Percentiles rank a stretch among this genome's conserved stretches.
These are phyloP conservation scores for Exophiala lecanii-corni DNA, from an alignment of 2,329 filamentous ascomycete genomes.

Conservation along the genomic window DNA sequence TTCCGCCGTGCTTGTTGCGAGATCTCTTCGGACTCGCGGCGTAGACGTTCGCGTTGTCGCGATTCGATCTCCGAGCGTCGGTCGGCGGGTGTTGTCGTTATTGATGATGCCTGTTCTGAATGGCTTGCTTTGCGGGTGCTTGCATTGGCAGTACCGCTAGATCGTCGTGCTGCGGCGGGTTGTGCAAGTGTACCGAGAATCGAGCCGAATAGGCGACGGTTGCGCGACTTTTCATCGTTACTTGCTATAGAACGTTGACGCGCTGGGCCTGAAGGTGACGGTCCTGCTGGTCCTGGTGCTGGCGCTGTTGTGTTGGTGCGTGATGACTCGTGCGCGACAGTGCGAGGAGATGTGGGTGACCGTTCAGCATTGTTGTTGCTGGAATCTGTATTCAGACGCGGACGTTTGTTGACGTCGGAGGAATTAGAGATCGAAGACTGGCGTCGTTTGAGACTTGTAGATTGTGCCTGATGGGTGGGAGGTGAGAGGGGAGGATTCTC, in stretches of 20 bases:
- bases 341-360: constrained; percentile 30
- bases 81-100: constrained; percentile 54
- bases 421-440: constrained; percentile 16
- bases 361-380: constrained; percentile 47
- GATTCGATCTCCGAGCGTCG: constrained; percentile 76
- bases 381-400: constrained; percentile 12
- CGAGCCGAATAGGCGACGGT: constrained; percentile 79
- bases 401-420: constrained; percentile 18
- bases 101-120: neutral
- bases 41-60: constrained; percentile 71
- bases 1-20: constrained; percentile 65
- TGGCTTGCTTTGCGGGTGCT: neutral
- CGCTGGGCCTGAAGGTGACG: constrained; percentile 12
- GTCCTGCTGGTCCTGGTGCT: constrained; percentile 6
- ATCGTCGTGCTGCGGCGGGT: constrained; percentile 47
- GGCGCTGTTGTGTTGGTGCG: constrained; percentile 9
- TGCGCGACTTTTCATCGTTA: constrained; percentile 71
- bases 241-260: constrained; percentile 18
- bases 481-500: constrained; percentile 8
- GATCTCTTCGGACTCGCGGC: constrained; percentile 65
- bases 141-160: constrained; percentile 6
- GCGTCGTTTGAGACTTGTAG: constrained; percentile 18
- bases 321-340: constrained; percentile 27
- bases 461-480: constrained; percentile 3
- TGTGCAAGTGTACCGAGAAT: constrained; percentile 74